Evolutionary conservation across 441 rosid species (phyloP), one percentile per base, ranked within the genome.

Genomic region (Brassica balearica): DNA sequence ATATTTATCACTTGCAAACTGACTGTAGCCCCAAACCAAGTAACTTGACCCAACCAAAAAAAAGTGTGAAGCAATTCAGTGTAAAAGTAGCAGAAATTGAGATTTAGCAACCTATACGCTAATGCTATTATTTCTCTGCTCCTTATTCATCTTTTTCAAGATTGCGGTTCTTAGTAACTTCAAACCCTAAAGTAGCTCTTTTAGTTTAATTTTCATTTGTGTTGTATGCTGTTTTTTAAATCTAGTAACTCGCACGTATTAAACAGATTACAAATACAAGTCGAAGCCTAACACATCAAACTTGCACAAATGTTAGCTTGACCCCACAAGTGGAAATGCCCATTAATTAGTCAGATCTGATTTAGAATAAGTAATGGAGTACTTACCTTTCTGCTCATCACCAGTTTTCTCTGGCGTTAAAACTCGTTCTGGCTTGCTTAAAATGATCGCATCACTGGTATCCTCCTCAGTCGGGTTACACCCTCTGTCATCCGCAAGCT

Each of bases 341-440:
- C 19, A 70, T 8, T 10, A 56, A 70, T 32, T 70, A 58, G 55
- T 20, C 51, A 74, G 67, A 32, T 48, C 14, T 32, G 55, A 65
- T 65, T 4, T 4, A 6, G 4, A 61, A 61, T 14, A 19, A 6
- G 65, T n/a, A 34, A 34, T n/a, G 20, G 61, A 68, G 6, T 58
- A 78, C 96, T 84, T 83, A 94, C 98, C 15, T 38, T 85, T 86
- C 76, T 74, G 85, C 62, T 81, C 82, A 74, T 64, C 70, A 15
- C 77, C 67, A 34, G 91, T 78, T 59, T 82, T 80, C 77, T 83
- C 85, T 27, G 84, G 83, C 22, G 87, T 81, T 48, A 64, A 19
- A 68, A 68, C 55, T 63, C 80, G 84, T 68, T 87, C 85, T 76
- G 85, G 66, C 82, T 83, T 84, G 74, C 83, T 86, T 4, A 84